Evolutionary conservation across 140 eudicot species (phyloP).

Genomic region (Flaveria floridana): DNA sequence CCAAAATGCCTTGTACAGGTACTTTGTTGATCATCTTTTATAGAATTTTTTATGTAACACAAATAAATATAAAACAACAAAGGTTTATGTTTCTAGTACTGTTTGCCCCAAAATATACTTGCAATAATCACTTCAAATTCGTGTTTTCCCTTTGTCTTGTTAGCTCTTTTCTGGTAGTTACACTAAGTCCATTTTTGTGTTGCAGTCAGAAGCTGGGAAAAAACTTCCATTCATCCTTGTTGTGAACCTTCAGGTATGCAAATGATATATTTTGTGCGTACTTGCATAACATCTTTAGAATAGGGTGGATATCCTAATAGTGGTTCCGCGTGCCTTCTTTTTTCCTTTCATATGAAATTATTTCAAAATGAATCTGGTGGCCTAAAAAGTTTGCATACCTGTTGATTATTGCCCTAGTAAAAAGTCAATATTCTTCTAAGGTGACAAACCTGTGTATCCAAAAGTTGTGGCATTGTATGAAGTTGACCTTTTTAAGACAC

Average conservation of each 20-base stretch:
- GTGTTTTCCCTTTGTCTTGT: background rate
- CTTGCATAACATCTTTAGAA: conserved; percentile 10
- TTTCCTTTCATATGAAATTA: background rate
- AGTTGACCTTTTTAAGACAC: no score
- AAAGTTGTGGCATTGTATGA: no score
- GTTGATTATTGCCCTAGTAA: no score
- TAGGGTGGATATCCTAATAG: background rate
- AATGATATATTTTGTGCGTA: background rate
- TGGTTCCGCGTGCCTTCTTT: background rate
- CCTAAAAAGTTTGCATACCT: no score
- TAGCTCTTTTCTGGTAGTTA: background rate
- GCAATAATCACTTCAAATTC: background rate
- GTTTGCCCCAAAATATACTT: background rate
- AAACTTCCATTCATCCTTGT: conserved; percentile 80
- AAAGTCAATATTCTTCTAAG: no score
- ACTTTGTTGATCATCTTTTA: conserved; percentile 9
- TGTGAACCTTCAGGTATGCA: conserved; percentile 81
- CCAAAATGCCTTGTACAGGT: conserved; percentile 90
- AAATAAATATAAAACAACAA: background rate
- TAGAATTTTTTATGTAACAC: background rate
- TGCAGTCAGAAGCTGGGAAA: conserved; percentile 86
- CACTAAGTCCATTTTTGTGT: conserved; percentile 26
- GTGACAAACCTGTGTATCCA: no score
- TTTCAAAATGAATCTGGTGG: background rate
- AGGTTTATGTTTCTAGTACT: background rate